These are phyloP conservation scores for Colletotrichum sp. DNA, from an alignment of 2,329 filamentous ascomycete genomes.

Conservation along the genomic window DNA sequence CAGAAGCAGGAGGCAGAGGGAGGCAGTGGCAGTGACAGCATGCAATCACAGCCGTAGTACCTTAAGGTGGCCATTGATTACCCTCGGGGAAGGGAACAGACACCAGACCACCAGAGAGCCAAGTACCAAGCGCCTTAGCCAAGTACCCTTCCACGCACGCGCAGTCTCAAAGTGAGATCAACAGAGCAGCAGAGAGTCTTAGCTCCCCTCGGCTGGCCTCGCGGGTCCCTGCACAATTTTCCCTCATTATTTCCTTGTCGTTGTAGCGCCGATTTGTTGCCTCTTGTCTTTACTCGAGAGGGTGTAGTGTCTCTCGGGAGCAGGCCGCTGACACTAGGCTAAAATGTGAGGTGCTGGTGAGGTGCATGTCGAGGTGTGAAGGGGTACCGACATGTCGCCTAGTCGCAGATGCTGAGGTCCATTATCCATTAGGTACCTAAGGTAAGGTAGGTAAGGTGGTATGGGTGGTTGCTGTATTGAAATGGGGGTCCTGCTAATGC, in stretches of 20 bases:
- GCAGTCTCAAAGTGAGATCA: neutral
- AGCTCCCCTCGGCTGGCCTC: neutral
- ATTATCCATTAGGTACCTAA: neutral
- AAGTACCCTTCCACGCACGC: neutral
- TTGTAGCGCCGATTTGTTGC: neutral
- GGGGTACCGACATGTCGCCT: neutral
- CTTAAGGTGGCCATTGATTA: neutral
- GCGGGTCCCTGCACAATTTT: neutral
- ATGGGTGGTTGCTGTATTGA: neutral
- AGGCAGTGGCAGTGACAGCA: neutral
- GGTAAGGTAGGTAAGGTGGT: no score
- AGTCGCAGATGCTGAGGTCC: neutral
- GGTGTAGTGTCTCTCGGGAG: neutral
- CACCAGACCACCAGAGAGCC: neutral
- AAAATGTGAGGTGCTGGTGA: neutral
- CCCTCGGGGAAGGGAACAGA: neutral
- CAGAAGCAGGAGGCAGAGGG: neutral
- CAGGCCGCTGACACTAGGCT: neutral
- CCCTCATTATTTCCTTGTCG: neutral
- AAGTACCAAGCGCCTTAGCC: neutral
- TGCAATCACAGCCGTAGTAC: neutral
- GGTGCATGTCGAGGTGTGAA: neutral
- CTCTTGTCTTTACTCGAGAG: neutral
- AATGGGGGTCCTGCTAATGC: neutral
- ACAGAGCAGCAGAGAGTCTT: neutral